Percentiles rank a stretch among this genome's conserved stretches.
These are phyloP conservation scores for Leccinum huronense DNA, from an alignment of 1,284 basidiomycete genomes.

Conservation along the genomic window DNA sequence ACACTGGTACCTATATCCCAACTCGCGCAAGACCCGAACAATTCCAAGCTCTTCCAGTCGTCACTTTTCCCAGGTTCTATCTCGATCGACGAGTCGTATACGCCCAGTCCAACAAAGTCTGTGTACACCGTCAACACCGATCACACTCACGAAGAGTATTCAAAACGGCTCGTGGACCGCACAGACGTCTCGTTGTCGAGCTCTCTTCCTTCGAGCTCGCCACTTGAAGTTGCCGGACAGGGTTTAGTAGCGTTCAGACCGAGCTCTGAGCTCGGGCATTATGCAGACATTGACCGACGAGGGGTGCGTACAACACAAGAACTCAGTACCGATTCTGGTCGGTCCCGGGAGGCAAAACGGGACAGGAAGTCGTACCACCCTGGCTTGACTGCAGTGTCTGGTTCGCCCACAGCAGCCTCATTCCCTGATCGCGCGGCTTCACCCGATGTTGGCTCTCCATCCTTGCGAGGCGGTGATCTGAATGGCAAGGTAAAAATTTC, in stretches of 20 bases:
- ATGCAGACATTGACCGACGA: constrained; percentile 55
- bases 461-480: constrained; percentile 33
- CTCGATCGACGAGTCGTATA: constrained; percentile 41
- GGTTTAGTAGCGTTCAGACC: constrained; percentile 48
- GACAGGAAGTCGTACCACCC: constrained; percentile 59
- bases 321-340: constrained; percentile 53
- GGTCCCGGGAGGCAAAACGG: constrained; percentile 46
- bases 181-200: constrained; percentile 58
- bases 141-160: constrained; percentile 39
- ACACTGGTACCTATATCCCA: constrained; percentile 60
- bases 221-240: constrained; percentile 42
- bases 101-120: constrained; percentile 55
- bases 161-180: constrained; percentile 44
- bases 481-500: constrained; percentile 79
- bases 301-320: constrained; percentile 37
- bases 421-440: constrained; percentile 57
- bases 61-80: constrained; percentile 32
- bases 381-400: constrained; percentile 46
- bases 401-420: constrained; percentile 42
- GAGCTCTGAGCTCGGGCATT: constrained; percentile 80
- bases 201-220: constrained; percentile 50
- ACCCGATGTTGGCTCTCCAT: constrained; percentile 50
- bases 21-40: constrained; percentile 52
- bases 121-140: constrained; percentile 42
- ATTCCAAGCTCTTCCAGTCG: constrained; percentile 61